A percentile compares a stretch with the other conserved stretches of the same genome.
These are phyloP conservation scores for Malus hybrid DNA, from an alignment of 331 rosid genomes.

Conservation along the genomic window DNA sequence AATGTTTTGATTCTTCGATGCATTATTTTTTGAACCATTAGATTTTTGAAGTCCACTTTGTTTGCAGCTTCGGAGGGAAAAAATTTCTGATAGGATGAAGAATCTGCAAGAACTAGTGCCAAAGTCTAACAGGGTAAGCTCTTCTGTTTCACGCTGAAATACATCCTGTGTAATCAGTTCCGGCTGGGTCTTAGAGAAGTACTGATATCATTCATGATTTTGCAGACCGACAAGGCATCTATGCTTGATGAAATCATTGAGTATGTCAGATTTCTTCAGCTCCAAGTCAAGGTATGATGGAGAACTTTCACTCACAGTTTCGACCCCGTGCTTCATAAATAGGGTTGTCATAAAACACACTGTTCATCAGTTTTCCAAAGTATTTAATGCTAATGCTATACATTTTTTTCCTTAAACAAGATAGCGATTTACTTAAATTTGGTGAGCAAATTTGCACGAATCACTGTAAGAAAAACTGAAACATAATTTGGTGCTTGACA, in stretches of 20 bases:
- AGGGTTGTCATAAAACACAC: neutral
- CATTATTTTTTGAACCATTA: too few relatives aligned
- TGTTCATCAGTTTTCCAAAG: neutral
- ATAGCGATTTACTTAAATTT: neutral
- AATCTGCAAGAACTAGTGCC: conserved; percentile 45
- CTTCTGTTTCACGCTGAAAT: neutral
- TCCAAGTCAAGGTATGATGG: conserved; percentile 35
- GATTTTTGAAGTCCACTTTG: neutral
- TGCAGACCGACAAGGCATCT: conserved; percentile 45
- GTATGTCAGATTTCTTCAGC: conserved; percentile 39
- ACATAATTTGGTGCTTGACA: neutral
- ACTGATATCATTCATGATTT: conserved; percentile 6
- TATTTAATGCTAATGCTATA: neutral
- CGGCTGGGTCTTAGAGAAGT: neutral
- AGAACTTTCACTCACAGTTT: neutral
- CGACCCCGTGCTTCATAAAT: neutral
- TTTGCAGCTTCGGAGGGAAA: conserved; percentile 40
- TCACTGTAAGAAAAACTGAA: neutral
- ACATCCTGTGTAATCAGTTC: neutral
- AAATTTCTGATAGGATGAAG: conserved; percentile 47
- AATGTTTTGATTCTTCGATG: neutral
- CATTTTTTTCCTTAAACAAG: too few relatives aligned
- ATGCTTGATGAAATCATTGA: conserved; percentile 48
- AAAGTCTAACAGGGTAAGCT: conserved; percentile 30
- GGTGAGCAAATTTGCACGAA: neutral